phyloP scores from a whole-genome alignment of 2,329 filamentous ascomycete genomes.

The Hortaea werneckii region DNA sequence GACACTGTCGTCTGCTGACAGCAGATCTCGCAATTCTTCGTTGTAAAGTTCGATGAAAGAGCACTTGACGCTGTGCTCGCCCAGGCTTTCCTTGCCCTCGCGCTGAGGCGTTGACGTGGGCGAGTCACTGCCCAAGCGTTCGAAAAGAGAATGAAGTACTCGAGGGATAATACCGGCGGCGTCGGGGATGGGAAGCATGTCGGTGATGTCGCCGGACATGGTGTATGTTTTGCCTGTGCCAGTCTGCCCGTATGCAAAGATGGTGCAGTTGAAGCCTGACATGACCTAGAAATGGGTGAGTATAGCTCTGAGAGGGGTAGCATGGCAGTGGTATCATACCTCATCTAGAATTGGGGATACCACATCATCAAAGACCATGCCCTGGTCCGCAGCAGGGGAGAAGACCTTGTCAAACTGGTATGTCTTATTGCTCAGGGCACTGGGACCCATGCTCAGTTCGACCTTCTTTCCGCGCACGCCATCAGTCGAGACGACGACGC shows the following conservation, averaged over 20 bases:
- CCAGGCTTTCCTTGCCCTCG: constrained; percentile 49
- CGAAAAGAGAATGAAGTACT: constrained; percentile 76
- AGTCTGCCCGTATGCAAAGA: constrained; percentile 96
- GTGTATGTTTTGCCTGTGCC: constrained; percentile 98
- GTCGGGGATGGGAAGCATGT: constrained; percentile 81
- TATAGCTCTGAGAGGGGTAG: background rate
- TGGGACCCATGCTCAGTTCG: constrained; percentile 84
- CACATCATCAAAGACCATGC: constrained; percentile 89
- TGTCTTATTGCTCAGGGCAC: constrained; percentile 85
- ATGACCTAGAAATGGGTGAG: constrained; percentile 62
- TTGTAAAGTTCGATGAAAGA: constrained; percentile 99
- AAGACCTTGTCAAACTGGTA: constrained; percentile 98
- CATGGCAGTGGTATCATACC: constrained; percentile 39
- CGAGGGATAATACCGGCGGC: constrained; percentile 91
- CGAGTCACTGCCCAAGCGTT: constrained; percentile 56
- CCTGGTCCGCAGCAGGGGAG: constrained; percentile 86
- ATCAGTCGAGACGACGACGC: constrained; percentile 79
- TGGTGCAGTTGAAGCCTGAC: constrained; percentile 91
- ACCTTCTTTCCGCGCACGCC: constrained; percentile 79
- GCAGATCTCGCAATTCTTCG: constrained; percentile 84
- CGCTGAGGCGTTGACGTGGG: background rate
- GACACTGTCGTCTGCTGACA: constrained; percentile 66
- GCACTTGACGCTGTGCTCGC: constrained; percentile 85
- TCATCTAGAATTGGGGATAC: constrained; percentile 88
- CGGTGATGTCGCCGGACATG: constrained; percentile 95